Conservation (phyloP, 164 flowering plant genomes). For the Chloranthus sessilifolius region DNA sequence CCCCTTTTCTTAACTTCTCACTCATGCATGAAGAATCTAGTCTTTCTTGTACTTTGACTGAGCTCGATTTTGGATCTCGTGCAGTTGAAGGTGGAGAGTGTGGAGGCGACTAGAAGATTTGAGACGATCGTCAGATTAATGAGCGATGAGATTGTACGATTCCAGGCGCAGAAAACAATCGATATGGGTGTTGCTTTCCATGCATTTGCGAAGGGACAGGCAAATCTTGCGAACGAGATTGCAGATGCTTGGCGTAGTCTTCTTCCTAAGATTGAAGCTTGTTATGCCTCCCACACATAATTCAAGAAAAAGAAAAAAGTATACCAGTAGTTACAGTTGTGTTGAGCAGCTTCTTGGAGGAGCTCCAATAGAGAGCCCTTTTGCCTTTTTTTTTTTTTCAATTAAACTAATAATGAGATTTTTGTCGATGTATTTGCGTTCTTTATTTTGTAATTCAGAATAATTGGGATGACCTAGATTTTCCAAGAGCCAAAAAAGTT, state of each 20-base stretch:
- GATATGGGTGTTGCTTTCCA: slow-evolving; percentile 91
- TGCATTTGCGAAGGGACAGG: slow-evolving; percentile 80
- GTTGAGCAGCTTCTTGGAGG: no score
- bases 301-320: no score
- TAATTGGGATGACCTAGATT: no score
- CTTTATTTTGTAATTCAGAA: no score
- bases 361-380: no score
- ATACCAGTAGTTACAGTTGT: no score
- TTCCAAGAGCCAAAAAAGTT: no score
- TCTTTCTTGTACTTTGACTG: neutral
- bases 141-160: slow-evolving; percentile 81
- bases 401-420: no score
- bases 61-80: slow-evolving; percentile 2
- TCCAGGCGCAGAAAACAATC: slow-evolving; percentile 86
- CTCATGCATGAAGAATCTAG: no score
- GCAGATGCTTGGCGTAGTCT: slow-evolving; percentile 93
- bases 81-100: slow-evolving; percentile 76
- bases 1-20: no score
- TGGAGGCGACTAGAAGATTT: slow-evolving; percentile 74
- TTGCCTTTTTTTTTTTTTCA: no score
- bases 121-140: slow-evolving; percentile 67
- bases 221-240: slow-evolving; percentile 66
- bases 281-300: slow-evolving; percentile 30
- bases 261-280: slow-evolving; percentile 80
- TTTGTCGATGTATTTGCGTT: no score